phyloP scores from a whole-genome alignment of 805 yeast genomes.

The Kurtzmaniella fragi region DNA sequence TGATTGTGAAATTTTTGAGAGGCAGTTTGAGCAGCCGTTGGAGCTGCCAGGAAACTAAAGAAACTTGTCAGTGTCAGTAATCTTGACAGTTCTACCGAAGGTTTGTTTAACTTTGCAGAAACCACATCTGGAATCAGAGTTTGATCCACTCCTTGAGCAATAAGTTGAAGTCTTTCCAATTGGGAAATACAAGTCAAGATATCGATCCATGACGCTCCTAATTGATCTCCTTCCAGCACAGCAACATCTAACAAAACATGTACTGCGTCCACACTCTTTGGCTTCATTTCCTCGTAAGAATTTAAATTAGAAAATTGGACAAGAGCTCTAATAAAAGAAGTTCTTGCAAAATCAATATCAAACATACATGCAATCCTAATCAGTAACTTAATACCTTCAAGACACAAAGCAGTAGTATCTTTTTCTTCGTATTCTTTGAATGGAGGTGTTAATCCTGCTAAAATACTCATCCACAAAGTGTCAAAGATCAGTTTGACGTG shows the following conservation, averaged over 20 bases:
- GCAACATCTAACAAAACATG: slow-evolving; percentile 71
- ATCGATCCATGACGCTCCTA: slow-evolving; percentile 76
- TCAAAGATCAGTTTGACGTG: slow-evolving; percentile 93
- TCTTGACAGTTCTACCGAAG: slow-evolving; percentile 47
- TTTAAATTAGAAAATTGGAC: slow-evolving; percentile 80
- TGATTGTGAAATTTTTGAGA: slow-evolving; percentile 69
- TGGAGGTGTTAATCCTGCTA: slow-evolving; percentile 92
- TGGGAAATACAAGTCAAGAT: slow-evolving; percentile 80
- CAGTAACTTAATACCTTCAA: slow-evolving; percentile 83
- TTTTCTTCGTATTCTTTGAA: slow-evolving; percentile 82
- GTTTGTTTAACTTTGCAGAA: slow-evolving; percentile 57
- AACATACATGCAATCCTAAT: slow-evolving; percentile 80
- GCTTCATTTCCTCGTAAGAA: slow-evolving; percentile 70
- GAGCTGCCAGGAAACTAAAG: slow-evolving; percentile 46
- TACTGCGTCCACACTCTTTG: slow-evolving; percentile 79
- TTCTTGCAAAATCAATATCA: slow-evolving; percentile 77
- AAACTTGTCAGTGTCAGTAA: slow-evolving; percentile 33
- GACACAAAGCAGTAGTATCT: slow-evolving; percentile 60
- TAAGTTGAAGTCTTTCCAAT: slow-evolving; percentile 82
- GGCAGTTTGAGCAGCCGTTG: slow-evolving; percentile 62
- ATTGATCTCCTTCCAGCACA: slow-evolving; percentile 67
- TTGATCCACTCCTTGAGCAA: slow-evolving; percentile 83
- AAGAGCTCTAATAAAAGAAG: slow-evolving; percentile 85
- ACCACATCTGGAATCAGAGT: slow-evolving; percentile 81
- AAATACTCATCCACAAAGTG: slow-evolving; percentile 92